Conservation (phyloP, 495 filamentous ascomycete genomes). For the Talaromyces nanjingensis region DNA sequence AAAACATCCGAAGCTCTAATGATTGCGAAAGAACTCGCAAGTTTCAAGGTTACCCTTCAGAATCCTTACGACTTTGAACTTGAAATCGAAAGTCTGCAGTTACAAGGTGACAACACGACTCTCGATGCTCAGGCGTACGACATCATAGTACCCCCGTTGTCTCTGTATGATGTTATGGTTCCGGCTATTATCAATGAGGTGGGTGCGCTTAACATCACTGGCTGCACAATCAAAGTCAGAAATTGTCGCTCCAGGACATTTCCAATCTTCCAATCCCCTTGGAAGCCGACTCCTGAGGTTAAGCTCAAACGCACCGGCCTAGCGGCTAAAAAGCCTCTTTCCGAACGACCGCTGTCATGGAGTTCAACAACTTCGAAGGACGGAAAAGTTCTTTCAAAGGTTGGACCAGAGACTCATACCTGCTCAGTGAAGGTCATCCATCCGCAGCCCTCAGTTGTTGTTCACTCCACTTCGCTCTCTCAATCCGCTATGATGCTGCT, state of each 20-base stretch:
- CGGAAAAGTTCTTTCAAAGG: conserved; percentile 29
- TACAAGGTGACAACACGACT: conserved; percentile 63
- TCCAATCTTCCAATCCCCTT: conserved; percentile 70
- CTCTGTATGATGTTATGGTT: conserved; percentile 70
- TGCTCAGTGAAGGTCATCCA: conserved; percentile 63
- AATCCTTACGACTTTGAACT: conserved; percentile 93
- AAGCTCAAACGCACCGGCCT: conserved; percentile 74
- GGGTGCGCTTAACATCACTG: conserved; percentile 66
- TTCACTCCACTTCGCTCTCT: conserved; percentile 69
- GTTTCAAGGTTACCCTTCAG: conserved; percentile 76
- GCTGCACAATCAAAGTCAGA: conserved; percentile 71
- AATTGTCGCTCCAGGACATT: conserved; percentile 78
- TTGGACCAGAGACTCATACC: conserved; percentile 26
- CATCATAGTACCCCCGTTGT: conserved; percentile 68
- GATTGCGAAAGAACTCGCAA: conserved; percentile 67
- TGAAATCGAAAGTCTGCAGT: conserved; percentile 72
- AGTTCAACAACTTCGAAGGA: conserved; percentile 42
- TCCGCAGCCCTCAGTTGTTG: conserved; percentile 65
- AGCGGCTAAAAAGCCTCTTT: conserved; percentile 45
- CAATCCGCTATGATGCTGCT: conserved; percentile 88
- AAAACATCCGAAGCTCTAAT: conserved; percentile 56
- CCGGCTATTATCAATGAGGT: conserved; percentile 56
- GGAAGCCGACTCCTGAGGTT: conserved; percentile 59
- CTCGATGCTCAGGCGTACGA: conserved; percentile 60
- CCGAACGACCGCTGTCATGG: conserved; percentile 49